These are phyloP conservation scores for Pisolithus orientalis DNA, from an alignment of 768 basidiomycete genomes.

Conservation along the genomic window DNA sequence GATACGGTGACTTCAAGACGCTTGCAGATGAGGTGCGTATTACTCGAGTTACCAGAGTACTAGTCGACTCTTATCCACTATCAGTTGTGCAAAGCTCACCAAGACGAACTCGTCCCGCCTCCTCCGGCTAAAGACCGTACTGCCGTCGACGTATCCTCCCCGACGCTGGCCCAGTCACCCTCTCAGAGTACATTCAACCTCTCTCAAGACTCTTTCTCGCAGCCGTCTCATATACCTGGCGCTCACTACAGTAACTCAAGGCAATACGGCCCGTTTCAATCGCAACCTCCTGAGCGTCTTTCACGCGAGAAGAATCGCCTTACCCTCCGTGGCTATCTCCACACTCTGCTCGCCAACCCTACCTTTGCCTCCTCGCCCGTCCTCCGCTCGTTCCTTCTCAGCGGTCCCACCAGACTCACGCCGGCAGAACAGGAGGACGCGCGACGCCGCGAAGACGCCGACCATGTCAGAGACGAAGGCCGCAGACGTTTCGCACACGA, in stretches of 20 bases:
- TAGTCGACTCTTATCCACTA: slow-evolving; percentile 5
- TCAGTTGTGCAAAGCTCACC: slow-evolving; percentile 82
- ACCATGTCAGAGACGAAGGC: slow-evolving; percentile 82
- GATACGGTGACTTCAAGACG: slow-evolving; percentile 94
- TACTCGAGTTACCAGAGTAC: neutral
- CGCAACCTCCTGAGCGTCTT: slow-evolving; percentile 36
- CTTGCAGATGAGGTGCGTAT: slow-evolving; percentile 71
- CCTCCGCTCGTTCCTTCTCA: slow-evolving; percentile 77
- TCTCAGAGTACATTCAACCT: slow-evolving; percentile 3
- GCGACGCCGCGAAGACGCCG: slow-evolving; percentile 77
- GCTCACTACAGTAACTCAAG: slow-evolving; percentile 33
- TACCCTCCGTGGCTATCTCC: slow-evolving; percentile 91
- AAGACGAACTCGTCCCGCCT: slow-evolving; percentile 69
- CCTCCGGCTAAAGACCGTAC: slow-evolving; percentile 90
- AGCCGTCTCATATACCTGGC: slow-evolving; percentile 69
- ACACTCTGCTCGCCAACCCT: slow-evolving; percentile 63
- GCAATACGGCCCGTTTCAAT: slow-evolving; percentile 30
- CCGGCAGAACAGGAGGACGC: slow-evolving; percentile 76
- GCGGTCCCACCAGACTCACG: slow-evolving; percentile 63
- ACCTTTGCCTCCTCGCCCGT: slow-evolving; percentile 82
- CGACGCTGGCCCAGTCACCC: slow-evolving; percentile 1
- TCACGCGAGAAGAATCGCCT: slow-evolving; percentile 92
- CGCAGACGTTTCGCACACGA: slow-evolving; percentile 79
- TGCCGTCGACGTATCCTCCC: slow-evolving; percentile 43
- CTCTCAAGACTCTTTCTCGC: slow-evolving; percentile 41